phyloP scores from a whole-genome alignment of 495 filamentous ascomycete genomes.

The Pseudoneurospora amorphoporcata region DNA sequence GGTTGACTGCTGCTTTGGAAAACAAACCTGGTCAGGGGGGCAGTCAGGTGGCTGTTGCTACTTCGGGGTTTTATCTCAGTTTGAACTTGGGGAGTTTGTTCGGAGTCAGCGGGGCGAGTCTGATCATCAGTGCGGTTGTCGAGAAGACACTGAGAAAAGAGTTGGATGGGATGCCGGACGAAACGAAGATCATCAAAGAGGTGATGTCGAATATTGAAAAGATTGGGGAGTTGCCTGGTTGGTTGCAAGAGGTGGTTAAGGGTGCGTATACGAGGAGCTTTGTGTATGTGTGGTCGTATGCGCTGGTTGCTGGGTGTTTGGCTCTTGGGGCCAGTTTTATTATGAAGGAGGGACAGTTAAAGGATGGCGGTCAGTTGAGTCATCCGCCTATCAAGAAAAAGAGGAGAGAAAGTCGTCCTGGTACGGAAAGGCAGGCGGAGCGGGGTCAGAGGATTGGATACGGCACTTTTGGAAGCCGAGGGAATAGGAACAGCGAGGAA shows the following conservation, averaged over 20 bases:
- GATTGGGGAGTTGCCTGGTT: slow-evolving; percentile 5
- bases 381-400: neutral
- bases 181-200: neutral
- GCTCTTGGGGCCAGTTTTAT: slow-evolving; percentile 3
- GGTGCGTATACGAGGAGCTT: slow-evolving; percentile 5
- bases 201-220: slow-evolving; percentile 9
- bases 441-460: neutral
- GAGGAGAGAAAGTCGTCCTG: neutral
- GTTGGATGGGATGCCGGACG: neutral
- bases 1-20: slow-evolving; percentile 4
- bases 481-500: neutral
- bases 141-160: neutral
- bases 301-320: neutral
- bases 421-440: neutral
- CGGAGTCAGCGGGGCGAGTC: slow-evolving; percentile 1
- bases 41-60: slow-evolving; percentile 1
- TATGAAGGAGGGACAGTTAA: slow-evolving; percentile 5
- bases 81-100: slow-evolving; percentile 7
- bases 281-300: slow-evolving; percentile 8
- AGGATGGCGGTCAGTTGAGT: neutral
- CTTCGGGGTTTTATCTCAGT: slow-evolving; percentile 7
- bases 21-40: neutral
- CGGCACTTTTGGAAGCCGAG: neutral
- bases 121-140: slow-evolving; percentile 2
- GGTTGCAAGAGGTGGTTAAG: slow-evolving; percentile 1